Conservation (phyloP, 2,329 filamentous ascomycete genomes). For the Clonostachys rosea region DNA sequence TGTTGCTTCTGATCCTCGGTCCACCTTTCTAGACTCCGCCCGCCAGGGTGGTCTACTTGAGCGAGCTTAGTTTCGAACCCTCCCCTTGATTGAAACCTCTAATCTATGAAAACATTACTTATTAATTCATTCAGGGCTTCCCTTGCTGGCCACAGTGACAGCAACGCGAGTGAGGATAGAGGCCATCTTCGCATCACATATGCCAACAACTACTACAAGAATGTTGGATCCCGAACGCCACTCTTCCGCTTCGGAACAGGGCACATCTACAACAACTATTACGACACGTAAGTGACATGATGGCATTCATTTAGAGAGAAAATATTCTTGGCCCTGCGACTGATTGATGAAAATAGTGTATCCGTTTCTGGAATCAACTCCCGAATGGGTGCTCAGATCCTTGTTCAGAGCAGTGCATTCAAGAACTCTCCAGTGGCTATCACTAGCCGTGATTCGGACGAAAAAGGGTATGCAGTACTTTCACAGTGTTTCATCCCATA, state of each 20-base stretch:
- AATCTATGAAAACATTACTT: too few relatives aligned
- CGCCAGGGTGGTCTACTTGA: too few relatives aligned
- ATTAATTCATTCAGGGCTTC: constrained; percentile 38
- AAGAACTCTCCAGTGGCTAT: constrained; percentile 24
- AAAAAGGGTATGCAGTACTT: constrained; percentile 21
- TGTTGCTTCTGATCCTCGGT: too few relatives aligned
- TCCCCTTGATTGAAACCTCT: too few relatives aligned
- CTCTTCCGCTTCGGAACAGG: constrained; percentile 56
- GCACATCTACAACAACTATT: constrained; percentile 40
- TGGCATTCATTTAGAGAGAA: background rate
- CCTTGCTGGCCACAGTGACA: constrained; percentile 55
- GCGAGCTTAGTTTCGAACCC: too few relatives aligned
- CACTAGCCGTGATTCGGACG: constrained; percentile 26
- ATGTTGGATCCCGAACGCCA: constrained; percentile 54
- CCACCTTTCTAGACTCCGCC: too few relatives aligned
- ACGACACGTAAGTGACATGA: constrained; percentile 19
- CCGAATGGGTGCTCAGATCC: constrained; percentile 43
- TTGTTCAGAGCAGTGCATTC: constrained; percentile 48
- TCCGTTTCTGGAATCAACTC: constrained; percentile 44
- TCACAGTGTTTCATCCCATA: too few relatives aligned
- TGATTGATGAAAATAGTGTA: constrained; percentile 29
- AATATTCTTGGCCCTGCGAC: background rate
- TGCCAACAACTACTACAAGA: constrained; percentile 54
- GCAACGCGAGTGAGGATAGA: constrained; percentile 50
- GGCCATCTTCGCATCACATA: constrained; percentile 54